Evolutionary conservation across 306 rosid genomes (phyloP).

Genomic region (apple (Malus domestica)): ASM211411v1 NC_041805.1:34478501-34479000

Average conservation of each 20-base stretch:
- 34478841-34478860: background rate
- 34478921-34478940: constrained; percentile 31
- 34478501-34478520: background rate
- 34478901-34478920: constrained; percentile 48
- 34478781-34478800: background rate
- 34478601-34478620: background rate
- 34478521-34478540: constrained; percentile 65
- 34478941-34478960: too few species aligned
- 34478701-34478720: constrained; percentile 85
- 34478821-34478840: background rate
- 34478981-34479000: background rate
- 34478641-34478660: background rate
- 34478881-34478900: constrained; percentile 67
- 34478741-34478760: constrained; percentile 62
- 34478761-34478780: constrained; percentile 22
- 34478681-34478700: constrained; percentile 80
- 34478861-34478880: constrained; percentile 79
- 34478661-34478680: too few species aligned
- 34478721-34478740: constrained; percentile 84
- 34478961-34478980: too few species aligned
- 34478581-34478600: constrained; percentile 68
- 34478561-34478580: constrained; percentile 88
- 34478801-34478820: background rate
- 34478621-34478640: background rate
- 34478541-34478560: constrained; percentile 84